Conservation (phyloP, 2,329 filamentous ascomycete species). For the Tricladium varicosporioides region DNA sequence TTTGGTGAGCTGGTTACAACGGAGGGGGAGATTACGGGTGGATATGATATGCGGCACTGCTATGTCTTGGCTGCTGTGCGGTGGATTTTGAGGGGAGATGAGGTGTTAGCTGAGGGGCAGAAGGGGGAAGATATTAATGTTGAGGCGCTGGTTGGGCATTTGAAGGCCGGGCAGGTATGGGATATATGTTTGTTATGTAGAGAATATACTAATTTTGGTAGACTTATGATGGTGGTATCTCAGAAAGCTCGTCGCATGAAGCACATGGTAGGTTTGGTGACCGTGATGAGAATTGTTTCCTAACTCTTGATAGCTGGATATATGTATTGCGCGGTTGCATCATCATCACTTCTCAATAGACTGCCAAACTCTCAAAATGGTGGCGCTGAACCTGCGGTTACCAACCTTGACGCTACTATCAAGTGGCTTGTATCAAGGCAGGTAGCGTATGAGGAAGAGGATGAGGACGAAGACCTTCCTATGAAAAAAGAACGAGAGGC, state of each 20-base stretch:
- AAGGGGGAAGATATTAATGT: constrained; percentile 72
- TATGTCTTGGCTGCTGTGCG: constrained; percentile 80
- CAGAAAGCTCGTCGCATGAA: constrained; percentile 34
- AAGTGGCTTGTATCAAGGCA: constrained; percentile 64
- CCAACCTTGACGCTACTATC: constrained; percentile 35
- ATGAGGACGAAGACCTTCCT: constrained; percentile 23
- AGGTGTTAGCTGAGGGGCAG: constrained; percentile 47
- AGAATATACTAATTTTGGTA: constrained; percentile 17
- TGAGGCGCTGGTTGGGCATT: constrained; percentile 65
- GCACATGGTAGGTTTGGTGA: constrained; percentile 29
- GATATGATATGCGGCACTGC: constrained; percentile 82
- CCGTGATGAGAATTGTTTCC: constrained; percentile 1
- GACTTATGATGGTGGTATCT: constrained; percentile 35
- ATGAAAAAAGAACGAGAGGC: not conserved
- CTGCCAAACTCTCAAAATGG: constrained; percentile 23
- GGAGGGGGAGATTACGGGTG: constrained; percentile 64
- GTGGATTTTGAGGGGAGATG: constrained; percentile 72
- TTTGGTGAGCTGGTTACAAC: constrained; percentile 78
- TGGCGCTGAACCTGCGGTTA: constrained; percentile 34
- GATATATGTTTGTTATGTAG: not conserved
- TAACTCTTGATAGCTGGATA: constrained; percentile 65
- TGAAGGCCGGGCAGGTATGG: constrained; percentile 60
- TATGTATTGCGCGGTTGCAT: constrained; percentile 82
- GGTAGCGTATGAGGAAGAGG: constrained; percentile 53
- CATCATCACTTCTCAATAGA: constrained; percentile 65